Percentiles rank a stretch among this genome's conserved stretches.
Conservation (phyloP, 2,329 filamentous ascomycete species). For the Aspergillus eucalypticola region DNA sequence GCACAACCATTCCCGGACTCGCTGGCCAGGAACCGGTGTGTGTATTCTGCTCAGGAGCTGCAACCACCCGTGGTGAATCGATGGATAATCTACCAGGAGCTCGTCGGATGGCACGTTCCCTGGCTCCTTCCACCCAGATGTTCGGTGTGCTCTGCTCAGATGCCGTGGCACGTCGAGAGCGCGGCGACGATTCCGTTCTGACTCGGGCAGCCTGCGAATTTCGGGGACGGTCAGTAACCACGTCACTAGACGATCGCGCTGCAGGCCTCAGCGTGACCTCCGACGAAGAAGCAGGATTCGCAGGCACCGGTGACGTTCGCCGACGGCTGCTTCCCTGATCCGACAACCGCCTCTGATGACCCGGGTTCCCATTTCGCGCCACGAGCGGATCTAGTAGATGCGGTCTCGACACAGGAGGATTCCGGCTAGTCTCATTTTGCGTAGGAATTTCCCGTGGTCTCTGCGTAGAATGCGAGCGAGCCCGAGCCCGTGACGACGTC, state of each 20-base stretch:
- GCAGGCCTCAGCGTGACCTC: conserved; percentile 37
- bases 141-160: conserved; percentile 33
- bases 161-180: conserved; percentile 35
- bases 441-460: conserved; percentile 21
- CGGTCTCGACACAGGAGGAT: conserved; percentile 33
- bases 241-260: conserved; percentile 39
- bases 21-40: conserved; percentile 5
- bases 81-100: conserved; percentile 26
- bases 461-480: conserved; percentile 34
- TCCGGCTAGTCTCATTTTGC: conserved; percentile 23
- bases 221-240: conserved; percentile 34
- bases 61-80: conserved; percentile 24
- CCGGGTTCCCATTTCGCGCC: conserved; percentile 21
- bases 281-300: conserved; percentile 36
- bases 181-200: conserved; percentile 26
- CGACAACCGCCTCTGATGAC: conserved; percentile 39
- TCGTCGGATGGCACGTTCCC: conserved; percentile 26
- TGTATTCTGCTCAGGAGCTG: conserved; percentile 18
- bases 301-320: conserved; percentile 36
- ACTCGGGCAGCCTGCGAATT: conserved; percentile 27
- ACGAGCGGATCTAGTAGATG: conserved; percentile 36
- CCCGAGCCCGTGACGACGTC: conserved; percentile 29
- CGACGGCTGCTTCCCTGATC: conserved; percentile 36
- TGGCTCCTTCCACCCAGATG: conserved; percentile 23
- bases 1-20: conserved; percentile 17